phyloP scores from a whole-genome alignment of 331 rosid genomes.

The Ulmus americana region DNA sequence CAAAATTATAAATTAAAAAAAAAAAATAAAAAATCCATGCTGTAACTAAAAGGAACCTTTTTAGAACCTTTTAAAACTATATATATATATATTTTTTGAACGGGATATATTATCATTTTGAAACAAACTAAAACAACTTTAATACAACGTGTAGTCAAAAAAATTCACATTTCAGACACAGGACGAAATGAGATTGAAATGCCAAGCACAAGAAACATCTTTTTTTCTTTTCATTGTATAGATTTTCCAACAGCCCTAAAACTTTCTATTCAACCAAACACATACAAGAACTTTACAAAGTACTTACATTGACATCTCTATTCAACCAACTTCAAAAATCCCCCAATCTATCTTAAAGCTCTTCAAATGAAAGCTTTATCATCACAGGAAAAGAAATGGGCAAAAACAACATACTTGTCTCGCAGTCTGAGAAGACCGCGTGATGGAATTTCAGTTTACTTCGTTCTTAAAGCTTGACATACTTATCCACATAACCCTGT shows the following conservation, averaged over 20 bases:
- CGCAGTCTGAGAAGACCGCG: not conserved
- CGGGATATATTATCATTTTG: too few relatives aligned
- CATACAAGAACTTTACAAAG: conserved; percentile 8
- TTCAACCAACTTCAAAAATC: not conserved
- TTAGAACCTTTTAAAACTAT: not conserved
- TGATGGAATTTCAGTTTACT: too few relatives aligned
- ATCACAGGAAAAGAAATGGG: not conserved
- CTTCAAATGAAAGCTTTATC: not conserved
- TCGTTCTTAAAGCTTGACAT: conserved; percentile 48
- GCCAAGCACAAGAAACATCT: not conserved
- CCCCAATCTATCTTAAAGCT: not conserved
- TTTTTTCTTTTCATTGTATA: not conserved
- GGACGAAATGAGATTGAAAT: not conserved
- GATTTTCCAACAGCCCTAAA: not conserved
- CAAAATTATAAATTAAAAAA: not conserved
- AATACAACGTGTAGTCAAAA: not conserved
- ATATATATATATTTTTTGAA: too few relatives aligned
- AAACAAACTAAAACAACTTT: not conserved
- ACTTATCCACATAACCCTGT: conserved; percentile 95
- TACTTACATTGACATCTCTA: not conserved
- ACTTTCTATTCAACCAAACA: not conserved
- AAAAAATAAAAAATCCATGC: not conserved
- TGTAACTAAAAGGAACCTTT: not conserved
- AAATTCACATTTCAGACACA: conserved; percentile 1
- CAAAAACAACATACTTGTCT: not conserved